Conservation (phyloP, 768 basidiomycete species). For the Hygrophoropsis aurantiaca region DNA sequence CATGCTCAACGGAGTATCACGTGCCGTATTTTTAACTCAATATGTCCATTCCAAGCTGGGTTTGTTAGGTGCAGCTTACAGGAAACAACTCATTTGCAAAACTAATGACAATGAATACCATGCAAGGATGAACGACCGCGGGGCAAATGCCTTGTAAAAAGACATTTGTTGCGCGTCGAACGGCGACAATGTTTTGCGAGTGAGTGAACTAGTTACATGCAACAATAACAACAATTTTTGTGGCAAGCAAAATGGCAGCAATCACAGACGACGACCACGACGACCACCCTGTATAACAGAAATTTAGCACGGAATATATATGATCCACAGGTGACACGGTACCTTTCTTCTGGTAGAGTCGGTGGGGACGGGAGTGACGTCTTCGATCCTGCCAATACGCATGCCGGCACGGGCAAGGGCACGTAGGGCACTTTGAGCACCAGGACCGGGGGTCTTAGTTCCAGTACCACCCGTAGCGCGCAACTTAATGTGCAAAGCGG, state of each 20-base stretch:
- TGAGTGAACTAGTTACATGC: constrained; percentile 35
- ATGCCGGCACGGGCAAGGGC: constrained; percentile 98
- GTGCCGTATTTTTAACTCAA: too few species aligned
- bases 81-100: neutral
- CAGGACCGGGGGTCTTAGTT: constrained; percentile 98
- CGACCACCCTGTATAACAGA: constrained; percentile 79
- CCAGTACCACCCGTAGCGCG: constrained; percentile 98
- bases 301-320: constrained; percentile 3
- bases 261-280: constrained; percentile 92
- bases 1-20: too few species aligned
- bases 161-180: constrained; percentile 81
- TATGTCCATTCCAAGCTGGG: too few species aligned
- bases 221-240: constrained; percentile 29
- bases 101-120: constrained; percentile 7
- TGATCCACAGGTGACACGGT: constrained; percentile 18
- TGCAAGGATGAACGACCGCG: constrained; percentile 64
- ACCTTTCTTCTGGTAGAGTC: constrained; percentile 98
- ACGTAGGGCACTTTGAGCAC: constrained; percentile 96
- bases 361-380: constrained; percentile 96
- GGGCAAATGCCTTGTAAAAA: constrained; percentile 56
- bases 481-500: constrained; percentile 98
- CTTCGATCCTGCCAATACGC: constrained; percentile 97
- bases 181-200: constrained; percentile 68
- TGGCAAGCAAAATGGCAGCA: constrained; percentile 12
- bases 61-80: neutral